Evolutionary conservation across 306 rosid species (phyloP).

Genomic region (Astragalus glycyphyllos): DNA sequence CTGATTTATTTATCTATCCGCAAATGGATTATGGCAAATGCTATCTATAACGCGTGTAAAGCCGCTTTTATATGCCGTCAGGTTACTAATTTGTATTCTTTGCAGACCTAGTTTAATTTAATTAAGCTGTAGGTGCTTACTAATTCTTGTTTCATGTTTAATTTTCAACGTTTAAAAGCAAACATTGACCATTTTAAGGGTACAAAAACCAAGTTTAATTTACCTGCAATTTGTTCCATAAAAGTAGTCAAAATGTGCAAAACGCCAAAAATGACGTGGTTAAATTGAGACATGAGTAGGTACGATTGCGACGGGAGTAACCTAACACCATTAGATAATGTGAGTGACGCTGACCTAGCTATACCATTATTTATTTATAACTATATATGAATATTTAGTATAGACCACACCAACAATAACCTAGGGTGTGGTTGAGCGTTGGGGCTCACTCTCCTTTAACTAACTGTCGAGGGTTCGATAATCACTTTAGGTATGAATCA

Average conservation of each 20-base stretch:
- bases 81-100: neutral
- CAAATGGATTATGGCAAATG: slow-evolving; percentile 23
- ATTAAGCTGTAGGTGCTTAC: neutral
- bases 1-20: neutral
- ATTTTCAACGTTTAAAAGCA: slow-evolving; percentile 29
- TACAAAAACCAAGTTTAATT: slow-evolving; percentile 23
- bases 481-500: too few species aligned
- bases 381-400: too few species aligned
- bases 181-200: slow-evolving; percentile 24
- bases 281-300: slow-evolving; percentile 41
- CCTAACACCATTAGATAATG: slow-evolving; percentile 30
- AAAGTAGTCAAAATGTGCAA: slow-evolving; percentile 48
- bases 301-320: slow-evolving; percentile 52
- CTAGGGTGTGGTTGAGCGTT: too few species aligned
- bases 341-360: slow-evolving; percentile 5
- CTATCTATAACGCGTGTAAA: too few species aligned
- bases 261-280: slow-evolving; percentile 51
- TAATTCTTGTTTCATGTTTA: neutral
- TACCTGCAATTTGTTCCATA: slow-evolving; percentile 27
- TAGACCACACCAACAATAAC: too few species aligned
- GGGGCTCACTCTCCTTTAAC: too few species aligned
- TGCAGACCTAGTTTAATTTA: neutral
- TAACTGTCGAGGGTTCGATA: too few species aligned
- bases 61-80: too few species aligned
- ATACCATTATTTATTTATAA: neutral